Conservation (phyloP, 2,329 filamentous ascomycete genomes). For the Ophiostoma himal-ulmi region DNA sequence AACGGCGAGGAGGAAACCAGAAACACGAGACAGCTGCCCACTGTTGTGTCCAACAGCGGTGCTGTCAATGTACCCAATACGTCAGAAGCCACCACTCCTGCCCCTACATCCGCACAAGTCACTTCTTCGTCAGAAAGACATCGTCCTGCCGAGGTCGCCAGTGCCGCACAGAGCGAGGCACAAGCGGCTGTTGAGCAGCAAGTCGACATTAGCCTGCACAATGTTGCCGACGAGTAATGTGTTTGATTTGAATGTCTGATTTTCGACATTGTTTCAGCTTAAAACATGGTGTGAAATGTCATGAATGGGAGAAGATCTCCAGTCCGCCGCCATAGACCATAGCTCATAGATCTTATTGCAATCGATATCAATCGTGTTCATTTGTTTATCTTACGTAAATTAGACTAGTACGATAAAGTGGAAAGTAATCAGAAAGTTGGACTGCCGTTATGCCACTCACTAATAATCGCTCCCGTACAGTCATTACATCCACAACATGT, state of each 20-base stretch:
- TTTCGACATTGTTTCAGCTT: not conserved
- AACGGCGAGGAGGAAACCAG: not conserved
- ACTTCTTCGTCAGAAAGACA: not conserved
- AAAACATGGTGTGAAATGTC: not conserved
- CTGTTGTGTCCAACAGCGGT: constrained; percentile 13
- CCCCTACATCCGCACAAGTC: not conserved
- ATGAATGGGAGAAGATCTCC: not conserved
- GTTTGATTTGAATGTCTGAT: not conserved
- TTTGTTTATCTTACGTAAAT: not conserved
- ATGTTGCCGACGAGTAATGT: constrained; percentile 10
- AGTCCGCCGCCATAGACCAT: not conserved
- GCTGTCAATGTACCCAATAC: not conserved
- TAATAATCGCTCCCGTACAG: not conserved
- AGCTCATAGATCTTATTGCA: not conserved
- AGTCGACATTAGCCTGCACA: constrained; percentile 16
- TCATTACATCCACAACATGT: not conserved
- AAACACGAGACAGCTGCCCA: constrained; percentile 15
- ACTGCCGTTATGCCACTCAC: not conserved
- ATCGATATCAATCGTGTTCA: not conserved
- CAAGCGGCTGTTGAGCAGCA: constrained; percentile 7
- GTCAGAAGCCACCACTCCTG: not conserved
- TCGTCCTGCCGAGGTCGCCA: not conserved
- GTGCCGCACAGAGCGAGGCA: constrained; percentile 2
- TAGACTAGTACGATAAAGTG: no score
- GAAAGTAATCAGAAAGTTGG: not conserved